Evolutionary conservation across 441 rosid species (phyloP), one percentile per base, ranked within the genome.

Genomic region (Gossypium armourianum): DNA sequence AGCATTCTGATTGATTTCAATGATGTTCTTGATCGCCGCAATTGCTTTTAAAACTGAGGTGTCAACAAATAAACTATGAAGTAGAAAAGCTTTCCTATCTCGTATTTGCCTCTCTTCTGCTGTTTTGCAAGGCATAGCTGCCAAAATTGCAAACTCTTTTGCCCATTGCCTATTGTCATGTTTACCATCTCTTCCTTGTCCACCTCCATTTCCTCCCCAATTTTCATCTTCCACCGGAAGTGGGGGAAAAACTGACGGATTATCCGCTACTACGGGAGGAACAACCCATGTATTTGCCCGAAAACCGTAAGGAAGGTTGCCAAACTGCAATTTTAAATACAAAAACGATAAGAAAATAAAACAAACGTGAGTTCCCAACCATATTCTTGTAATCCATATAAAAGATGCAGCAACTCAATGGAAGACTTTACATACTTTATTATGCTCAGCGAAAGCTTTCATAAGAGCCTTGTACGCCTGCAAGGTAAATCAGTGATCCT

Each of bases 231-330:
- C 95, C 83, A 81, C 71, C 0, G 90, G 95, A 74, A 89, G 89
- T 10, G 84, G 79, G 9, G 87, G 89, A 79, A 87, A 87, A 62
- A 76, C 79, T 52, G 84, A 80, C 12, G 87, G 92, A 68, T 80
- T 86, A 77, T 87, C 90, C 20, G 84, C 84, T 64, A 86, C 89
- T 73, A 83, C 82, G 17, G 95, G 95, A 64, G 95, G 92, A 54
- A 86, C 90, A 29, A 89, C 88, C 95, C 95, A 89, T 19, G 95
- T 85, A 80, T 87, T 89, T 67, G 90, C 89, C 58, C 95, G 86
- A 78, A 85, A 87, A 62, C 95, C 90, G 29, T 85, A 87, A 13
- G 95, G 95, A 80, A 89, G 87, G 78, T 89, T 89, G 73, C 92
- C 95, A 83, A 89, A 89, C 95, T 89, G 84, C 45, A 78, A 76